Conservation (phyloP, 306 rosid genomes). For the Argentina anserina region DNA sequence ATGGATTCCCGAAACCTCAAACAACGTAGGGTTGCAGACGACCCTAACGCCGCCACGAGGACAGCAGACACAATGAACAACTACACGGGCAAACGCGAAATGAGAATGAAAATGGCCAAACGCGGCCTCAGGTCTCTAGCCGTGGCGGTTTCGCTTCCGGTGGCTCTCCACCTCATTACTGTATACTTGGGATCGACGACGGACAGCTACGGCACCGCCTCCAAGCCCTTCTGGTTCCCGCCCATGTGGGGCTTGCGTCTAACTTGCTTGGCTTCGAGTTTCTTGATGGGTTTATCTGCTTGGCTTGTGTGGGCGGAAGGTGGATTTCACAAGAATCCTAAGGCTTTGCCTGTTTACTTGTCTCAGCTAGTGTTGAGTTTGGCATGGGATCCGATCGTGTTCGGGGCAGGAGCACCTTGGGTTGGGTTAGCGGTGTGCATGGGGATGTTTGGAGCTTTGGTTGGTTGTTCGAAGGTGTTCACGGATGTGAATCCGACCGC, state of each 20-base stretch:
- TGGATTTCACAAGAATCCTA: constrained; percentile 53
- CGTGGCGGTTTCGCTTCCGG: constrained; percentile 43
- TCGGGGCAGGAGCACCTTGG: constrained; percentile 40
- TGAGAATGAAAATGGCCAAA: constrained; percentile 51
- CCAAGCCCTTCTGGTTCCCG: constrained; percentile 67
- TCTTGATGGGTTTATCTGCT: constrained; percentile 57
- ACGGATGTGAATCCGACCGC: constrained; percentile 38
- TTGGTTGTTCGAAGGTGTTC: constrained; percentile 38
- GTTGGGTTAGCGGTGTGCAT: constrained; percentile 38
- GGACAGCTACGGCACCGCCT: not conserved
- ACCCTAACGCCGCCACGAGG: not conserved
- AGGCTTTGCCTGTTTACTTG: constrained; percentile 40
- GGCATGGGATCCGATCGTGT: constrained; percentile 55
- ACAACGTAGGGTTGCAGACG: constrained; percentile 35
- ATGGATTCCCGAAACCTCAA: constrained; percentile 58
- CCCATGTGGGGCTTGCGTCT: constrained; percentile 52
- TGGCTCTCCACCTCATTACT: constrained; percentile 42
- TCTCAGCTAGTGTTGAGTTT: constrained; percentile 39
- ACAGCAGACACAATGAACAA: not conserved
- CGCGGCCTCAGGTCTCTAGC: constrained; percentile 65
- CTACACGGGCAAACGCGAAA: constrained; percentile 14
- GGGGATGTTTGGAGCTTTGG: constrained; percentile 30
- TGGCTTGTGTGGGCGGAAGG: constrained; percentile 86
- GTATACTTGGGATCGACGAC: constrained; percentile 27
- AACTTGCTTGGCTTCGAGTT: constrained; percentile 38